Base-by-base conservation (phyloP, 441 rosid species). In the Eruca vesicaria region DNA sequence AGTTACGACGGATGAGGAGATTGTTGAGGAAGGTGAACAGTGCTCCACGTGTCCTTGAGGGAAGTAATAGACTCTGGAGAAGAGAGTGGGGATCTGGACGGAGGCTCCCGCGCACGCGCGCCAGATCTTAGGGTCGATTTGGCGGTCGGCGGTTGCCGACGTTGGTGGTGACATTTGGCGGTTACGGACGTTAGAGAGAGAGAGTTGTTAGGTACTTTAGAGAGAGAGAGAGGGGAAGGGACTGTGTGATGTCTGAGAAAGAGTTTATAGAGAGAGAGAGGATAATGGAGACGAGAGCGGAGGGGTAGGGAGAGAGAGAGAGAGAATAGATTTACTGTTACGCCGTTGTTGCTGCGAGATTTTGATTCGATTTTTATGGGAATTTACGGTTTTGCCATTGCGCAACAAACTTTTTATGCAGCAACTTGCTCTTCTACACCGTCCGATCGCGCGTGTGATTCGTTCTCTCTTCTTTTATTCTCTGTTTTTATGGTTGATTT, bases 1-100 rank as follows among this genome's bases (percentile, higher is more conserved):
- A 3, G 88, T 5, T 4, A 5, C 80, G 14, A 33, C 71, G 2
- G 79, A 58, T 28, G 81, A 78, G 15, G 69, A 66, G 26, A 71
- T 52, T 10, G 45, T 15, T n/a, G 81, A 50, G 0, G 87, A 69
- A 3, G 79, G 65, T 61, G 86, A 80, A 3, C 80, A 77, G 58
- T 90, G 97, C 68, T 92, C 97, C 7, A 86, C 55, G 68, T 94
- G 97, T 3, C 97, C 98, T 65, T 90, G 89, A 14, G 97, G 91
- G 77, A 89, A 94, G 77, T 90, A 94, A 62, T 87, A 90, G 69
- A 90, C 98, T 86, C 91, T 82, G 59, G 97, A 86, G 55, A 81
- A 60, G 12, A 89, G 36, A 0, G 84, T 0, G 5, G 96, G 97
- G 78, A 88, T 84, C 60, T 80, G 90, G 7, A 88, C 86, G 12